Evolutionary conservation across 2,329 filamentous ascomycete species (phyloP).

Genomic region (Pyricularia pennisetigena): DNA sequence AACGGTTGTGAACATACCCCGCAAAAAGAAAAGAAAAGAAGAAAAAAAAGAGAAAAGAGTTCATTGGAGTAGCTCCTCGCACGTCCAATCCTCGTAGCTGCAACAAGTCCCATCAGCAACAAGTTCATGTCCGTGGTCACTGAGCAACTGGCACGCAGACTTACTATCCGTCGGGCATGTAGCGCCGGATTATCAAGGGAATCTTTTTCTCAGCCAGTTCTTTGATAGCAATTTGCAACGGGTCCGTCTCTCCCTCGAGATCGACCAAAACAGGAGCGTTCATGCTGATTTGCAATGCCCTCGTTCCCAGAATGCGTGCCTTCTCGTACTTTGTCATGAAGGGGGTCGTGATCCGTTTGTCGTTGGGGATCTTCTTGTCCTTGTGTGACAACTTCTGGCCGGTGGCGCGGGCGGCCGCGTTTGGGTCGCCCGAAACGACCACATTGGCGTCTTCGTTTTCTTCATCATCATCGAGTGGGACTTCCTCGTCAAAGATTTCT

Average conservation of each 20-base stretch:
- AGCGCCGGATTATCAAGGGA: slow-evolving; percentile 85
- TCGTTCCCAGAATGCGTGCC: slow-evolving; percentile 84
- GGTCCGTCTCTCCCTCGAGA: slow-evolving; percentile 94
- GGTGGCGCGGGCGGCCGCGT: slow-evolving; percentile 27
- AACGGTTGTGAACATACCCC: not conserved
- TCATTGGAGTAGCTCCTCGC: slow-evolving; percentile 76
- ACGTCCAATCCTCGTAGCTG: slow-evolving; percentile 98
- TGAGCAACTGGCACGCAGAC: slow-evolving; percentile 18
- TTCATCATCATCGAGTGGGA: slow-evolving; percentile 44
- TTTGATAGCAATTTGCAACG: slow-evolving; percentile 93
- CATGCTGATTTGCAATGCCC: slow-evolving; percentile 95
- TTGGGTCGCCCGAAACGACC: slow-evolving; percentile 51
- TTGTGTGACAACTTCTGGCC: slow-evolving; percentile 42
- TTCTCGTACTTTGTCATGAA: slow-evolving; percentile 99
- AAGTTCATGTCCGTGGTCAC: not conserved
- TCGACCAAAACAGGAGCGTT: slow-evolving; percentile 96
- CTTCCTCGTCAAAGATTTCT: slow-evolving; percentile 47
- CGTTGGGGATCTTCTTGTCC: slow-evolving; percentile 84
- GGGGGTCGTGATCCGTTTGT: slow-evolving; percentile 83
- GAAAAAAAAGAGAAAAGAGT: too few relatives aligned
- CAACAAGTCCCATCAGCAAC: not conserved
- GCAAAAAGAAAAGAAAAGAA: too few relatives aligned
- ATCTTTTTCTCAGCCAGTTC: slow-evolving; percentile 98
- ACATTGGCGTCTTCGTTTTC: slow-evolving; percentile 45
- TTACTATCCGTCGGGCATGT: slow-evolving; percentile 93